Evolutionary conservation across 2,329 filamentous ascomycete genomes (phyloP).

Genomic region (Neonectria hederae): DNA sequence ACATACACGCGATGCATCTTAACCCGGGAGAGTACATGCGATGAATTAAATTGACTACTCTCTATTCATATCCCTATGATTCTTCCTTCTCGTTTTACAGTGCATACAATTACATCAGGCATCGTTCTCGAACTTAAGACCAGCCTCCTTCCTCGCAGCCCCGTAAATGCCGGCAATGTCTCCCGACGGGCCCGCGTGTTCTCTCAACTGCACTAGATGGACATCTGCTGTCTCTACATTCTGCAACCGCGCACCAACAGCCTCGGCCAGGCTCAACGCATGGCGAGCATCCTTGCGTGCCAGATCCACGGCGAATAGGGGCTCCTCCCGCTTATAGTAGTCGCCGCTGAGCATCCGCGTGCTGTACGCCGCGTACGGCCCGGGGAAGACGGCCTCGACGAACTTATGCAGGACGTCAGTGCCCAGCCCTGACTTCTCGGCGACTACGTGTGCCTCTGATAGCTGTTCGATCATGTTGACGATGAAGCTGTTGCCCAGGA

Average conservation of each 20-base stretch:
- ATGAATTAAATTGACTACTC: background rate
- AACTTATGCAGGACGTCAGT: constrained; percentile 75
- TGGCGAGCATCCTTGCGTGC: constrained; percentile 85
- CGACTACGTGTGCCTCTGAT: constrained; percentile 79
- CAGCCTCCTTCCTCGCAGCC: constrained; percentile 76
- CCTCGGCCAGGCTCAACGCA: constrained; percentile 72
- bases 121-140: constrained; percentile 77
- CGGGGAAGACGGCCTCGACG: constrained; percentile 78
- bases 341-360: constrained; percentile 78
- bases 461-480: constrained; percentile 83
- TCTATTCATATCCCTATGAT: too few relatives aligned
- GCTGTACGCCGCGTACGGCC: constrained; percentile 78
- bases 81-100: background rate
- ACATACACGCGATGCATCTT: background rate
- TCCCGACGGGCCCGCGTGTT: constrained; percentile 72
- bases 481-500: constrained; percentile 89
- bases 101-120: background rate
- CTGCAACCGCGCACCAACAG: constrained; percentile 68
- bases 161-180: constrained; percentile 89
- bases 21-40: too few relatives aligned
- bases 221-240: constrained; percentile 73
- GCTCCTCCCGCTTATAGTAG: constrained; percentile 79
- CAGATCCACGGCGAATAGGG: constrained; percentile 84
- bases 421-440: constrained; percentile 83
- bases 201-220: constrained; percentile 75